Evolutionary conservation across 257 asterid genomes (phyloP), one percentile per base, ranked within the genome.

Genomic region (Phtheirospermum japonicum): DNA sequence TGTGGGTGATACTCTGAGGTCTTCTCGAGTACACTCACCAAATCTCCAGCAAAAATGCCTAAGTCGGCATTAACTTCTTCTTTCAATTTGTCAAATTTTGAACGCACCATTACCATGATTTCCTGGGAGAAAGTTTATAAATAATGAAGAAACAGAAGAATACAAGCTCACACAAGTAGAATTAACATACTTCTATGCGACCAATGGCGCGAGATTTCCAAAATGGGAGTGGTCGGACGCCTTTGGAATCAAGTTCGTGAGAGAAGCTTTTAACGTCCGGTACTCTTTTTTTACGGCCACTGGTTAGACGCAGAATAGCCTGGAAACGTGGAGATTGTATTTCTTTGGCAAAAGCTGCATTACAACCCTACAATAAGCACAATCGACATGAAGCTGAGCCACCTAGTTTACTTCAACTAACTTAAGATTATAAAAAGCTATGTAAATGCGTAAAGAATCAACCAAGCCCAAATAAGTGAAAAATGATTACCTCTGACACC

Each of bases 141-240:
- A 36, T 42, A 48, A 30, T 59, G 42, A 74, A 42, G 53, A 76
- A 67, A 67, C 61, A 55, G 52, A 58, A 31, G 63, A 64, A 54
- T 59, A 68, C 34, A 67, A 30, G 26, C 67, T 73, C 73, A 65
- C 67, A 54, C 67, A 32, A 78, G 76, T 57, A 73, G 70, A 66
- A 76, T 61, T 52, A 64, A 64, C 92, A 74, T 85, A 92, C 99
- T 79, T 87, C 91, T 80, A 77, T 73, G 69, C 83, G 94, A 63
- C 95, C 95, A 37, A 83, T 66, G 69, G 94, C 94, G 33, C 97
- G 99, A 56, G 97, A 83, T 73, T 85, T 93, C 99, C 99, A 89
- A 59, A 89, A 85, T 53, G 97, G 99, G 76, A 89, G 80, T 67
- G 97, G 82, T 57, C 89, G 79, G 66, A 85, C 99, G 68, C 99